A percentile compares a stretch with the other conserved stretches of the same genome.
These are phyloP conservation scores for Neofusicoccum parvum DNA, from an alignment of 2,329 filamentous ascomycete species.

Conservation along the genomic window DNA sequence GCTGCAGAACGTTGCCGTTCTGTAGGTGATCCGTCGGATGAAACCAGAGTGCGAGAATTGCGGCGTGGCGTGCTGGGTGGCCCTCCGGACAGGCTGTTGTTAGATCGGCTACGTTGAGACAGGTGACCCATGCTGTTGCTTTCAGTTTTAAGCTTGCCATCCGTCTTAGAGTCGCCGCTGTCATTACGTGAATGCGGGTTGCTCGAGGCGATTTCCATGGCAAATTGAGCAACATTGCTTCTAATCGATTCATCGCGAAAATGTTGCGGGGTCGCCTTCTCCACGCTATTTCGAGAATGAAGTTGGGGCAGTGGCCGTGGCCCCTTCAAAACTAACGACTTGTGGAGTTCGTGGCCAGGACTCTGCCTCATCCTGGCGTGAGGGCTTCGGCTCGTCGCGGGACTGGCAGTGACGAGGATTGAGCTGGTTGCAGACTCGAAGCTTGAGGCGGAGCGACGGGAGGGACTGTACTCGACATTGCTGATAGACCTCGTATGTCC, in stretches of 20 bases:
- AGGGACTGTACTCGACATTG: conserved; percentile 35
- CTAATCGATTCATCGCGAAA: conserved; percentile 25
- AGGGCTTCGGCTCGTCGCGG: conserved; percentile 31
- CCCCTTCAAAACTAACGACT: conserved; percentile 34
- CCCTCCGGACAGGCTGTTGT: conserved; percentile 4
- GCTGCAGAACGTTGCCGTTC: conserved; percentile 33
- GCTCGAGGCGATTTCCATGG: neutral
- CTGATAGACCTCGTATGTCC: conserved; percentile 28
- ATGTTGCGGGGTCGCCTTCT: conserved; percentile 24
- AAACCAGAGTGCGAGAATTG: conserved; percentile 37
- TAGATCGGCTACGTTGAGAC: conserved; percentile 22
- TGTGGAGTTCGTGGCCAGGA: conserved; percentile 37
- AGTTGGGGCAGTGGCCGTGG: conserved; percentile 30
- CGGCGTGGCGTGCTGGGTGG: conserved; percentile 37
- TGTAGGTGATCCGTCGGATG: conserved; percentile 44
- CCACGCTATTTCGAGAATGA: neutral
- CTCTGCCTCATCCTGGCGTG: conserved; percentile 38
- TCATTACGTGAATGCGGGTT: conserved; percentile 23
- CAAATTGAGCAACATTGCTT: conserved; percentile 23
- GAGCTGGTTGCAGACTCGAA: conserved; percentile 45
- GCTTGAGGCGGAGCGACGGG: conserved; percentile 43
- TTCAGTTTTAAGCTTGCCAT: conserved; percentile 34
- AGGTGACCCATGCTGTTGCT: neutral
- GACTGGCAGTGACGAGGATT: conserved; percentile 42
- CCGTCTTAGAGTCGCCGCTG: conserved; percentile 1